A percentile compares a stretch with the other conserved stretches of the same genome.
These are phyloP conservation scores for Lactuca saligna DNA, from an alignment of 129 eudicot genomes.

Conservation along the genomic window DNA sequence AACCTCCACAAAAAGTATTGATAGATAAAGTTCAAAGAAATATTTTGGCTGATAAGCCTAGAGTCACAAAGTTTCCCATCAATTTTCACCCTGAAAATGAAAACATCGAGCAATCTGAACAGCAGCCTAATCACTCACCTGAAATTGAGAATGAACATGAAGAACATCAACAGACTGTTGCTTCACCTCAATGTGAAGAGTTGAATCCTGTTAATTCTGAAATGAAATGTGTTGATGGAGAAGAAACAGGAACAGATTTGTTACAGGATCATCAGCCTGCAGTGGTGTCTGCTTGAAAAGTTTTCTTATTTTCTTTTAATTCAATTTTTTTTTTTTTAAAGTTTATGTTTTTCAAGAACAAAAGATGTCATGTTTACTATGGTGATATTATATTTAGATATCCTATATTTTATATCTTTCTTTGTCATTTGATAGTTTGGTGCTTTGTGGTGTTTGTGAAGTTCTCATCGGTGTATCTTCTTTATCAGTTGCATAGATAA, in stretches of 20 bases:
- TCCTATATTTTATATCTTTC: neutral
- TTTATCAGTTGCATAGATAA: neutral
- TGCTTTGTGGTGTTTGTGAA: neutral
- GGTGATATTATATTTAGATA: neutral
- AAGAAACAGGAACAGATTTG: conserved; percentile 3
- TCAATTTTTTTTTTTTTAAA: neutral
- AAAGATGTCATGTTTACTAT: conserved; percentile 8
- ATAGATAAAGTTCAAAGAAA: conserved; percentile 60
- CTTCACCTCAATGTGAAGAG: conserved; percentile 23
- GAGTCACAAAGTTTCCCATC: conserved; percentile 70
- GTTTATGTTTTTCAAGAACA: conserved; percentile 14
- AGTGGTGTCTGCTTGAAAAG: conserved; percentile 31
- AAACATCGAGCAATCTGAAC: conserved; percentile 38
- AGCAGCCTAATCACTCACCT: conserved; percentile 29
- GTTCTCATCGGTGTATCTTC: neutral
- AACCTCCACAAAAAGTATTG: conserved; percentile 70
- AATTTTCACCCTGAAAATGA: conserved; percentile 61
- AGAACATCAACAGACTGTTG: conserved; percentile 15
- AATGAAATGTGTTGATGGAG: conserved; percentile 25
- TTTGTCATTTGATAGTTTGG: neutral
- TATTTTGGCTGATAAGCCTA: conserved; percentile 66
- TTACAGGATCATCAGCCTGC: conserved; percentile 24
- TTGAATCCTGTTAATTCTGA: conserved; percentile 19
- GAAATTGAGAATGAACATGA: conserved; percentile 22
- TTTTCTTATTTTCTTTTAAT: neutral